Percentiles rank a stretch among this genome's conserved stretches.
phyloP scores from a whole-genome alignment of 306 rosid species.

The Astragalus glycyphyllos region DNA sequence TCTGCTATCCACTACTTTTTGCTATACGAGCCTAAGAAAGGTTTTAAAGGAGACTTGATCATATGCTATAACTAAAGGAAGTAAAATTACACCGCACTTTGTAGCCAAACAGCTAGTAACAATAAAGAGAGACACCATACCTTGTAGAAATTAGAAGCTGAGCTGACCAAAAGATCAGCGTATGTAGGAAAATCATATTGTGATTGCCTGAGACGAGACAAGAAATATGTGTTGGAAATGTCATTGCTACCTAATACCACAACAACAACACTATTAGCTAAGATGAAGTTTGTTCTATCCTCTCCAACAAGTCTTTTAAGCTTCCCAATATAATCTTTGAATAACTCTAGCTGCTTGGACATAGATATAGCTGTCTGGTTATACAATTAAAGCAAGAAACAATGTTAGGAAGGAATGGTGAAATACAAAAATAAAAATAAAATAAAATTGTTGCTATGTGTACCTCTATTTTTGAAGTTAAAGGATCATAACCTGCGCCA shows the following conservation, averaged over 20 bases:
- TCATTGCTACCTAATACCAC: conserved; percentile 71
- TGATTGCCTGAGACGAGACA: conserved; percentile 41
- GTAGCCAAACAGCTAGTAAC: too few species aligned
- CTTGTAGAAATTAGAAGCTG: conserved; percentile 55
- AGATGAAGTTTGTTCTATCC: conserved; percentile 52
- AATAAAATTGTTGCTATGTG: neutral
- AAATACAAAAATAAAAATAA: neutral
- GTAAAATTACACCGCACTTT: too few species aligned
- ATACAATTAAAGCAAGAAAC: neutral
- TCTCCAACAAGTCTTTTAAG: conserved; percentile 49
- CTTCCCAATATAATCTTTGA: conserved; percentile 8
- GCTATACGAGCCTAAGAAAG: too few species aligned
- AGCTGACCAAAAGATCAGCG: conserved; percentile 38
- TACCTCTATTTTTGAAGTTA: conserved; percentile 63
- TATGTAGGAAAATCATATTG: conserved; percentile 65
- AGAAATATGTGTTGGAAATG: conserved; percentile 69
- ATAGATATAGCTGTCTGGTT: neutral
- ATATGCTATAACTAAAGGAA: too few species aligned
- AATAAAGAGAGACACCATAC: conserved; percentile 30
- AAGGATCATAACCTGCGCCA: conserved; percentile 79
- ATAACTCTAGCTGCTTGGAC: neutral
- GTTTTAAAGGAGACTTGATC: too few species aligned
- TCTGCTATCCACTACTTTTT: too few species aligned
- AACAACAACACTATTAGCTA: conserved; percentile 54
- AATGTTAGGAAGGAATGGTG: neutral